These are phyloP conservation scores for Heterobasidion irregulare DNA, from an alignment of 1,284 basidiomycete species.

Conservation along the genomic window DNA sequence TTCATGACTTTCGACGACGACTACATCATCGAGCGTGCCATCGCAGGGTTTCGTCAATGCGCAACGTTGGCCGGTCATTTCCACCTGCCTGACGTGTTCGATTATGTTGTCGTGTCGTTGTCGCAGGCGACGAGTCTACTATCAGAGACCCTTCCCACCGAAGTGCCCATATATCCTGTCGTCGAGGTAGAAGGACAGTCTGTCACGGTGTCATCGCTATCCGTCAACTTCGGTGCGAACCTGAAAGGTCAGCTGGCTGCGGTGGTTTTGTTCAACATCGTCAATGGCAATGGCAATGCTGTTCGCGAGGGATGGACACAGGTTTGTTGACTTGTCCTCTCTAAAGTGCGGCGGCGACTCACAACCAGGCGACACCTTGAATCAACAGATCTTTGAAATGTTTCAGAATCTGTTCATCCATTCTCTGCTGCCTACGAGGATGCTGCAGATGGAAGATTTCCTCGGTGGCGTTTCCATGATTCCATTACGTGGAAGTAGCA, in stretches of 20 bases:
- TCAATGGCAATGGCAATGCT: constrained; percentile 94
- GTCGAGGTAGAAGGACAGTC: constrained; percentile 90
- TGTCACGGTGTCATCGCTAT: constrained; percentile 86
- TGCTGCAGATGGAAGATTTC: constrained; percentile 98
- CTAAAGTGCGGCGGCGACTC: not conserved
- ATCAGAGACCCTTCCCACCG: constrained; percentile 64
- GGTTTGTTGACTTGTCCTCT: constrained; percentile 29
- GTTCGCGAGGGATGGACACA: constrained; percentile 93
- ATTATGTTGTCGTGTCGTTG: constrained; percentile 90
- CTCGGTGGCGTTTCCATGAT: constrained; percentile 85
- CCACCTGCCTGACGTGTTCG: constrained; percentile 89
- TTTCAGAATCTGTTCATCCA: constrained; percentile 95
- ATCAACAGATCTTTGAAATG: constrained; percentile 87
- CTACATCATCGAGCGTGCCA: constrained; percentile 90
- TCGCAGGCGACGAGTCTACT: constrained; percentile 83
- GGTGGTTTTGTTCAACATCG: constrained; percentile 96
- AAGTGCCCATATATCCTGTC: constrained; percentile 79
- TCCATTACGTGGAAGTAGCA: constrained; percentile 63
- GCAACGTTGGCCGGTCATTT: constrained; percentile 90
- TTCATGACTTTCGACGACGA: constrained; percentile 97
- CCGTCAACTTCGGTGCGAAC: constrained; percentile 91
- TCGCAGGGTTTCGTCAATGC: constrained; percentile 93
- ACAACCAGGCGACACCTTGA: too few relatives aligned
- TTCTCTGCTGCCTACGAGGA: constrained; percentile 78
- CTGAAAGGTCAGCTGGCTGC: constrained; percentile 96